Evolutionary conservation across 768 basidiomycete species (phyloP), one percentile per base, ranked within the genome.

Genomic region (Rhizopogon rudus): DNA sequence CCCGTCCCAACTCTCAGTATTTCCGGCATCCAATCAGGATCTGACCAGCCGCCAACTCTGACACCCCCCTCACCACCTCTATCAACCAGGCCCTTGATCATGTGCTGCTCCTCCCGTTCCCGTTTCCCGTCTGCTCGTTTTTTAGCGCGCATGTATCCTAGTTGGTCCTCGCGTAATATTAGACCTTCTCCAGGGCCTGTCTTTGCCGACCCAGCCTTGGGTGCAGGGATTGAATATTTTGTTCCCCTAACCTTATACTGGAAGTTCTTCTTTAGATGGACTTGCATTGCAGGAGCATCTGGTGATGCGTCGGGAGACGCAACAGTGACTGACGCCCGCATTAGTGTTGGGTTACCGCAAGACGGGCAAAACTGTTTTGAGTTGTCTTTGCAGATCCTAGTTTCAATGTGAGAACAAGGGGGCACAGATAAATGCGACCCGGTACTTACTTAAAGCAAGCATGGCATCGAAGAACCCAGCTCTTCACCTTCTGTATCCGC

Each of bases 301-400:
- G 76, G 69, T 40, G 80, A 72, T 16, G 87, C 83, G 44, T 72
- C 75, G 0, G 88, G 83, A 1, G 84, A 78, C 9, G 87, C 77
- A 40, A 94, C 80, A 3, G 96, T 96, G 28, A 98, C 91, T 3
- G 94, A 95, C 2, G 91, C 87, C 56, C 97, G 88, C 49, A 97
- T 70, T 13, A 99, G 79, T 1, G 96, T 91, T 0, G 93, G 81
- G 63, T 93, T 95, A 42, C 97, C 97, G 65, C 97, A 99, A 9
- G 94, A 92, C 1, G 97, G 96, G 68, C 97, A 99, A 76, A 99
- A 99, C 63, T 92, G 91, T 69, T 93, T 93, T 8, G 91, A 87
- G 20, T 84, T 78, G 71, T 99, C 95, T 75, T 95, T 97, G 77
- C 95, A 98, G 61, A 97, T 84, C 70, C 97, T 99, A 64, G 1